Percentiles rank a stretch among this genome's conserved stretches.
Evolutionary conservation across 208 protist genomes (phyloP).

Genomic region (Strigomonas culicis): DNA sequence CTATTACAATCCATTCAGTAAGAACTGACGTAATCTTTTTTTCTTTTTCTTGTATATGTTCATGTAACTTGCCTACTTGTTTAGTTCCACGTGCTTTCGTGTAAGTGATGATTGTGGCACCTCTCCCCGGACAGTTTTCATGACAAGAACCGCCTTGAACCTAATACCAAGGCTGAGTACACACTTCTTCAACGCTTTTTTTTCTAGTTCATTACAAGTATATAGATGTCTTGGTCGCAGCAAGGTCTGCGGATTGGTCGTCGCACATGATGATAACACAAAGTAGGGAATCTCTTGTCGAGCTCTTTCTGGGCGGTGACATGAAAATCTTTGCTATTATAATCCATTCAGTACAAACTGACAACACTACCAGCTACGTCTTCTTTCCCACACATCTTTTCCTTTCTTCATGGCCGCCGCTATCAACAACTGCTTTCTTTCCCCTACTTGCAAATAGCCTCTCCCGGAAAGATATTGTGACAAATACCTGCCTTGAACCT

Average conservation of each 20-base stretch:
- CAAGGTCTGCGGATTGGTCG: too few species aligned
- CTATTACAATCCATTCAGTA: not conserved
- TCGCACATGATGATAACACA: too few species aligned
- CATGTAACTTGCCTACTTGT: not conserved
- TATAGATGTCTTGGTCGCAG: not conserved
- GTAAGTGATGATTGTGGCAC: not conserved
- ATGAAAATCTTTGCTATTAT: too few species aligned
- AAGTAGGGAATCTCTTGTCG: too few species aligned
- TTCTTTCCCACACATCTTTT: slow-evolving; percentile 3
- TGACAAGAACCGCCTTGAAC: slow-evolving; percentile 21
- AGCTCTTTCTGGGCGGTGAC: too few species aligned
- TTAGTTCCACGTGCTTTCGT: not conserved
- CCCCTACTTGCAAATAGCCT: too few species aligned
- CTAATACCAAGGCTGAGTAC: slow-evolving; percentile 24
- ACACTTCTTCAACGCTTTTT: not conserved
- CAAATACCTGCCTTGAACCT: slow-evolving; percentile 22
- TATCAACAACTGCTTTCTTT: too few species aligned
- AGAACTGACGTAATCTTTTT: not conserved
- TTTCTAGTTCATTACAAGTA: not conserved
- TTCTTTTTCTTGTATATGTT: not conserved
- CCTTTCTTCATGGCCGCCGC: not conserved
- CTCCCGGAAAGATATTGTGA: slow-evolving; percentile 16
- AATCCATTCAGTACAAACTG: not conserved
- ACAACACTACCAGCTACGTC: not conserved
- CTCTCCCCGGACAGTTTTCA: slow-evolving; percentile 16